Base-by-base conservation (phyloP, 306 rosid genomes). In the Sicyos edulis region DNA sequence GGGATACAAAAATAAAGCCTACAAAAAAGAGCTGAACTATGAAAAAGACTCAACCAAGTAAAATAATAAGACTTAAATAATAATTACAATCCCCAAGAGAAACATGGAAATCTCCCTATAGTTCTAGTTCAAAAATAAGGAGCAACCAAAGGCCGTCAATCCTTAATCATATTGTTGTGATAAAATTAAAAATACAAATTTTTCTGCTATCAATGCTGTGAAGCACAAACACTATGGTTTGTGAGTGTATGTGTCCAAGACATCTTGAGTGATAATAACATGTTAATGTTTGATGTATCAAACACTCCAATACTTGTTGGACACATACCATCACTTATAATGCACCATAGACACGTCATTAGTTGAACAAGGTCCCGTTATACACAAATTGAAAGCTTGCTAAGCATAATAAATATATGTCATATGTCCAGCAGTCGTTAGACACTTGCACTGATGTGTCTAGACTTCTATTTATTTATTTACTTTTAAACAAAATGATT, bases 101-200 rank as follows among this genome's bases (percentile, higher is more conserved):
- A 15, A 51, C 19, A 51, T 51, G 44, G 4, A 32, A 63, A 62
- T n/a, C 10, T 49, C 50, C 22, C 69, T 13, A 34, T 16, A 0
- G 14, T 34, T 62, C 24, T n/a, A 63, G 50, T 37, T 37, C 13
- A 63, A n/a, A 62, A 63, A 12, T 20, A 67, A 67, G 72, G 37
- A 67, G 7, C 72, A 47, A 7, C 7, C 55, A 11, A 67, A 51
- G 73, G 22, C 19, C 15, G 1, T 22, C 40, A 32, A 51, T 49
- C 21, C 50, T 24, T 8, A 26, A 69, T 69, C 40, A 69, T 44
- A 69, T 8, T 69, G 49, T 14, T 15, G 45, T 68, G 63, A 71
- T 15, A 54, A 54, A 71, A 32, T 34, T 20, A 47, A 67, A 24
- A 69, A 40, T 57, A 15, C 10, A 8, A 47, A 34, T 47, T 47